Evolutionary conservation across 2,329 filamentous ascomycete genomes (phyloP), one percentile per base, ranked within the genome.

Genomic region (Bipolaris oryzae): DNA sequence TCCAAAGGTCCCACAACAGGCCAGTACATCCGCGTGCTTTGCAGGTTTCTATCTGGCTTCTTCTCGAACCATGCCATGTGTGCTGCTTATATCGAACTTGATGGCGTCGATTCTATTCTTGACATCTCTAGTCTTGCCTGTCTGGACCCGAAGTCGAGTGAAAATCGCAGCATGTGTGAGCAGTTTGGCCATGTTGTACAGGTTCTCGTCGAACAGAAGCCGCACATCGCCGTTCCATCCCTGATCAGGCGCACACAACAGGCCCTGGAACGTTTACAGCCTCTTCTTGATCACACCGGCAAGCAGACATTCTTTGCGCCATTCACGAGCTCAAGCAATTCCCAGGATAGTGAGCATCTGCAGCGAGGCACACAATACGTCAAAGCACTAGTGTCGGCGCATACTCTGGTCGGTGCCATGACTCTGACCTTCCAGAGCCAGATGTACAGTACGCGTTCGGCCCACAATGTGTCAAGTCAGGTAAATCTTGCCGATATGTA

Each of bases 401-500:
- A 96, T 70, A 88, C 87, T 3, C 83, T 97, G 7, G 86, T 92
- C 37, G 88, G 88, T 64, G 87, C 91, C 20, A 81, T 96, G 33
- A 88, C 87, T 33, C 85, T 90, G 55, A 88, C 89, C 57, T 96
- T 91, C 72, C 86, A 87, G 43, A 78, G 80, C 50, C 83, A 85
- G 20, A 78, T 86, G 47, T 87, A 85, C 70, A 86, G 86, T 55
- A 84, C 85, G 51, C 84, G 91, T 55, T 85, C 87, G 23, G 81
- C 77, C 33, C 79, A 83, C 9, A 84, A 86, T 28, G 84, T 89
- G 10, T 90, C 97, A 68, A 87, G 85, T 52, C 84, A 87, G 23
- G 84, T 96, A 65, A 96, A 96, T 70, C 84, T 96, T 20, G 91
- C 88, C 31, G 94, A 98, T 73, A 88, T 91, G 73, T 96, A 96